phyloP scores from a whole-genome alignment of 345 rosid species.

The Odontarrhena argentea region DNA sequence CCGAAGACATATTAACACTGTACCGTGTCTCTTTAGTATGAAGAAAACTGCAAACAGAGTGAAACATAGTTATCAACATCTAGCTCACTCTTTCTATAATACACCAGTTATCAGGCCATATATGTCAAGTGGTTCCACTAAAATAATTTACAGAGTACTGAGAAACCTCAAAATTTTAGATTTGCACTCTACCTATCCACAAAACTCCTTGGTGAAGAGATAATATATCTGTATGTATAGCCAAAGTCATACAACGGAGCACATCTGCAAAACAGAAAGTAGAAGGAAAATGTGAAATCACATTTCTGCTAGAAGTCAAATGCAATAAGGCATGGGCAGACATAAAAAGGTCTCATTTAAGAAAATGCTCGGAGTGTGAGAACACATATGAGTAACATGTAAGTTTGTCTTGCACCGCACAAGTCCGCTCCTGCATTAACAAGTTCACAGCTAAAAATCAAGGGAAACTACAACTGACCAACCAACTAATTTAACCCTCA shows the following conservation, averaged over 20 bases:
- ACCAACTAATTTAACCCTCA: background rate
- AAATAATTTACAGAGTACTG: conserved; percentile 41
- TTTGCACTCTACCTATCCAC: conserved; percentile 85
- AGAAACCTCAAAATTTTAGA: conserved; percentile 35
- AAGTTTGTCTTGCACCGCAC: conserved; percentile 4
- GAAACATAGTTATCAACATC: conserved; percentile 12
- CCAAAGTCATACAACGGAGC: conserved; percentile 87
- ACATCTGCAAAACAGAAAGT: conserved; percentile 65
- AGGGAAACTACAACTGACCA: conserved; percentile 4
- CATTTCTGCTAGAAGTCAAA: background rate
- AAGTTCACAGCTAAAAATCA: background rate
- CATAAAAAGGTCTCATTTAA: background rate
- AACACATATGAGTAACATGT: conserved; percentile 5
- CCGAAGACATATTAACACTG: conserved; percentile 66
- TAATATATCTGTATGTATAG: conserved; percentile 72
- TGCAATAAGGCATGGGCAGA: conserved; percentile 19
- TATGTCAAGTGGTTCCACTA: background rate
- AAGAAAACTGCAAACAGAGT: conserved; percentile 59
- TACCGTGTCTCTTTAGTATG: conserved; percentile 70
- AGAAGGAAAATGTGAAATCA: conserved; percentile 13
- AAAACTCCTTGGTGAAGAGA: conserved; percentile 85
- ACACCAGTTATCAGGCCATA: conserved; percentile 27
- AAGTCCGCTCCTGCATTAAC: background rate
- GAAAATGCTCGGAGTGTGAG: background rate
- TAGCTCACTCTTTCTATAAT: conserved; percentile 18